These are phyloP conservation scores for Turnera subulata DNA, from an alignment of 345 rosid genomes.

Conservation along the genomic window DNA sequence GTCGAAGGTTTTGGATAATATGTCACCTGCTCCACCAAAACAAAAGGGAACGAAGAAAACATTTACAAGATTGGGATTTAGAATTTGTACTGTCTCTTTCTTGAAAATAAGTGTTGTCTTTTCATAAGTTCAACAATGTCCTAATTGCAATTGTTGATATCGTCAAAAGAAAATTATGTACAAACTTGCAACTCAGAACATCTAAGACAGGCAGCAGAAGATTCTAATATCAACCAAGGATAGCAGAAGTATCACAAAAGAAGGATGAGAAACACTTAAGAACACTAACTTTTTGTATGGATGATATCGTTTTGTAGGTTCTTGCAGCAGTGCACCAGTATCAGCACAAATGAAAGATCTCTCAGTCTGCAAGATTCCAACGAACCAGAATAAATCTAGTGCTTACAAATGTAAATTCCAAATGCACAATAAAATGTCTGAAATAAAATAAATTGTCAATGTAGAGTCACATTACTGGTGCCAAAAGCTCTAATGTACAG, in stretches of 20 bases:
- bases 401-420: neutral
- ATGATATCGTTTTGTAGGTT: constrained; percentile 52
- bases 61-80: too few species aligned
- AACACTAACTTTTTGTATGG: constrained; percentile 62
- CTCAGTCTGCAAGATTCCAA: constrained; percentile 56
- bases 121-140: too few species aligned
- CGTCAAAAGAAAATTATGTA: too few species aligned
- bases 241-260: neutral
- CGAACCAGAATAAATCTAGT: constrained; percentile 1
- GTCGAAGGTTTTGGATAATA: too few species aligned
- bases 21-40: too few species aligned
- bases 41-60: too few species aligned
- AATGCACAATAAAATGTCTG: neutral
- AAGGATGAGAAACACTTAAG: constrained; percentile 4
- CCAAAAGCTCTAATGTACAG: neutral
- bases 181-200: neutral
- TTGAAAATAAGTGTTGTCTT: too few species aligned
- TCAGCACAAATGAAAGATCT: constrained; percentile 87
- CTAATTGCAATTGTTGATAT: too few species aligned
- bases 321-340: constrained; percentile 85
- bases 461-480: too few species aligned
- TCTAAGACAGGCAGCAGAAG: neutral
- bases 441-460: neutral
- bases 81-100: too few species aligned
- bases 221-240: neutral